Evolutionary conservation across 176 grass and related monocot species (phyloP), one percentile per base, ranked within the genome.

Genomic region (Aegilops longissima): DNA sequence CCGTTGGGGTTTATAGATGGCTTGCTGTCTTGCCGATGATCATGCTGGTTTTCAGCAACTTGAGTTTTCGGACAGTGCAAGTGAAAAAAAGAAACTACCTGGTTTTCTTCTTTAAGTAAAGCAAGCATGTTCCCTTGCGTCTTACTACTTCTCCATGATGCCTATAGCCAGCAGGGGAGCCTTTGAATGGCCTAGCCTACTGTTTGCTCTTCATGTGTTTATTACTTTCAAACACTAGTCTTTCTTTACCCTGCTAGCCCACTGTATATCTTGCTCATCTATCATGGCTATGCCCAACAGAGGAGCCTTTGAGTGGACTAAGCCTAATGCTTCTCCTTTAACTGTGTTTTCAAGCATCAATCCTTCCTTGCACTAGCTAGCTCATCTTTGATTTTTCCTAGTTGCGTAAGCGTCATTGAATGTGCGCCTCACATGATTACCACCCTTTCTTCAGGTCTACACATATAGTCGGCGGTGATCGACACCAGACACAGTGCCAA

Each of bases 381-480:
- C 13, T 10, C 23, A 70, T 40, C 9, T 21, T 33, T 21, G 47
- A 34, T 77, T 77, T 56, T 56, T 56, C 74, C 76, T 66, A 62
- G 30, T 31, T 51, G 62, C 5, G 34, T 33, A 76, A 52, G 89
- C 25, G 76, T 84, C 38, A 56, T 25, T 61, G 27, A 49, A 76
- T 16, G 12, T 31, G 14, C n/a, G 76, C 62, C 62, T 81, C 61
- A 84, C 73, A 27, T 84, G 30, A 17, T 31, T 80, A 47, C 1
- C 65, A 79, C 44, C 54, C 64, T 88, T 65, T 62, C 9, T 0
- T 0, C 45, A 27, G 82, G 86, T 77, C 66, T 81, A 85, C 59
- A 88, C 59, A 91, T 78, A 85, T 78, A 82, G 82, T 54, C 23
- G 9, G 18, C 16, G 82, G 71, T 58, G 90, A 59, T 71, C n/a